Conservation (phyloP, 345 rosid species). For the Citrus unshiu region DNA sequence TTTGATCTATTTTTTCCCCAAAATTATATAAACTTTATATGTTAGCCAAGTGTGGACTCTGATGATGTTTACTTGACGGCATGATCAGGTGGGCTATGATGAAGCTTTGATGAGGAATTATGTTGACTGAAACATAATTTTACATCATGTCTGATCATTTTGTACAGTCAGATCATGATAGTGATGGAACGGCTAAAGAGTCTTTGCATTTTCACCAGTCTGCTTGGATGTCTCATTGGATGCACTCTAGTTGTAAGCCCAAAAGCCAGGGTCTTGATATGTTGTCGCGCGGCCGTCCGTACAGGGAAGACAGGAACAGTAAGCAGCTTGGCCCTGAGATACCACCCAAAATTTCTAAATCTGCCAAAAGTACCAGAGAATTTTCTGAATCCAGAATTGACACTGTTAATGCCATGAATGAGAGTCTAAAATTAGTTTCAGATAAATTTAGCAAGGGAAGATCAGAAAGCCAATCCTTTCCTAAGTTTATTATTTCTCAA, state of each 20-base stretch:
- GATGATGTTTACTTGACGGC: conserved; percentile 12
- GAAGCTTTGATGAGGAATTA: conserved; percentile 5
- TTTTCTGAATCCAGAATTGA: conserved; percentile 16
- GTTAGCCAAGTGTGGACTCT: background rate
- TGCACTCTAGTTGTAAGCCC: conserved; percentile 19
- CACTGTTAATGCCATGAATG: conserved; percentile 18
- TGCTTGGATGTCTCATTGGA: conserved; percentile 75
- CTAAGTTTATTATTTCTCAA: conserved; percentile 21
- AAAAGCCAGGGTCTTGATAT: conserved; percentile 13
- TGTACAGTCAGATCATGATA: conserved; percentile 18
- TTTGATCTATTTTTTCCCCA: background rate
- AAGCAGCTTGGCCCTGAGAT: conserved; percentile 22
- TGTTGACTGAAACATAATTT: background rate
- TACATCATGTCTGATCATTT: conserved; percentile 38
- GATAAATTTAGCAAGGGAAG: conserved; percentile 24
- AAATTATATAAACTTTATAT: background rate
- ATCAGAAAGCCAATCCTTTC: conserved; percentile 23
- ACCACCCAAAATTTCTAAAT: conserved; percentile 10
- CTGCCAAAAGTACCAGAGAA: conserved; percentile 20
- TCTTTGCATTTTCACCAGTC: conserved; percentile 39
- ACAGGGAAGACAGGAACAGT: conserved; percentile 10
- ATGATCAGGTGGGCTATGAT: conserved; percentile 25
- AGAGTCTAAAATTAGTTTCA: conserved; percentile 16
- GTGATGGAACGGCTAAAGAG: conserved; percentile 21
- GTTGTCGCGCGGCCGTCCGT: background rate